Percentiles rank a stretch among this genome's conserved stretches.
Conservation (phyloP, 129 eudicot genomes). For the Lonicera japonica region DNA sequence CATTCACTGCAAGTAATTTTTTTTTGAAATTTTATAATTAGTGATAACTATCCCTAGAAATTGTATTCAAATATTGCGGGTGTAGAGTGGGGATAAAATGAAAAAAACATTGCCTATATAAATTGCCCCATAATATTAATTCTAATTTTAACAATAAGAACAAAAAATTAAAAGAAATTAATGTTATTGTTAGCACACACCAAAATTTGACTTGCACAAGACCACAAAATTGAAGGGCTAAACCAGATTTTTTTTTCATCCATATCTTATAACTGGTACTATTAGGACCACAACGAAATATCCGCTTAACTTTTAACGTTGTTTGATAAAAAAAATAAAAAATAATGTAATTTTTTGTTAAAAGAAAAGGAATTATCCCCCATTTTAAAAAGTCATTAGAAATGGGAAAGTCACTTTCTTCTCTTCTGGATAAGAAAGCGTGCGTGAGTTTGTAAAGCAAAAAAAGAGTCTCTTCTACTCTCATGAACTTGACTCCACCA, state of each 20-base stretch:
- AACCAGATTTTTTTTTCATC: not conserved
- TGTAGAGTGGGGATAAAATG: no score
- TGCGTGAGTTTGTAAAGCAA: constrained; percentile 2
- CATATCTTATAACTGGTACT: constrained; percentile 1
- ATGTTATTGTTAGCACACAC: no score
- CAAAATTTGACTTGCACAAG: not conserved
- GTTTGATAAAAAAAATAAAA: no score
- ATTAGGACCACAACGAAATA: constrained; percentile 6
- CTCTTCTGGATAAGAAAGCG: not conserved
- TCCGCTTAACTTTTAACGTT: constrained; percentile 9
- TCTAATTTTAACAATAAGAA: no score
- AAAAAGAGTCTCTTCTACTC: constrained; percentile 24
- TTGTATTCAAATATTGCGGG: no score
- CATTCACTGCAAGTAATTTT: no score
- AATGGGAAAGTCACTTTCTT: constrained; percentile 19
- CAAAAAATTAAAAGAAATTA: no score
- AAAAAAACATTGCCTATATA: no score
- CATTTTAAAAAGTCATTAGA: constrained; percentile 3
- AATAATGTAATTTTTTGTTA: not conserved
- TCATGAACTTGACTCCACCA: constrained; percentile 29
- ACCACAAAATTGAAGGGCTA: not conserved
- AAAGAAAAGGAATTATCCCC: constrained; percentile 7
- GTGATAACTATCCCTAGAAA: no score
- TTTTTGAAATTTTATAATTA: no score
- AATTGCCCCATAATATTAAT: no score